These are phyloP conservation scores for Alternaria gaisen DNA, from an alignment of 2,329 filamentous ascomycete genomes.

Conservation along the genomic window DNA sequence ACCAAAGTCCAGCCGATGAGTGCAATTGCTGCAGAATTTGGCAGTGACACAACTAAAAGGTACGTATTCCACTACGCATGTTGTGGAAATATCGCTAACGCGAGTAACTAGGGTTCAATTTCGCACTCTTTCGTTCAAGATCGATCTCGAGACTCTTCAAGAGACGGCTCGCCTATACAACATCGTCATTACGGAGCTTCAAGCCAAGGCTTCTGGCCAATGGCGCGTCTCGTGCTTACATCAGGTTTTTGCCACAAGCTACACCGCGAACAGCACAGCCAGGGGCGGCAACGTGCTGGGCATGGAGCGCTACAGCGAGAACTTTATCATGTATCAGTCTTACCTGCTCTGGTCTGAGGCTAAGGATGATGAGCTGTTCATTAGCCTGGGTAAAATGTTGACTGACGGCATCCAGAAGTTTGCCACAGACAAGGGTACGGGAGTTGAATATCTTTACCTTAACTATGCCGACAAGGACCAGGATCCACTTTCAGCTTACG, in stretches of 20 bases:
- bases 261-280: constrained; percentile 23
- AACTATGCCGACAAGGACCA: constrained; percentile 48
- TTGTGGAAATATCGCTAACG: neutral
- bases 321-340: constrained; percentile 30
- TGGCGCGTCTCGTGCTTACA: constrained; percentile 29
- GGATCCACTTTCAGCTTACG: constrained; percentile 54
- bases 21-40: neutral
- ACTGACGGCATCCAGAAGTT: constrained; percentile 18
- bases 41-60: constrained; percentile 1
- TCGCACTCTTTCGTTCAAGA: neutral
- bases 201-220: constrained; percentile 1
- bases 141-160: neutral
- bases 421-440: constrained; percentile 11
- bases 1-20: neutral
- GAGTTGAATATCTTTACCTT: constrained; percentile 30
- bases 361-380: constrained; percentile 11
- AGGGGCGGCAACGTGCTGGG: constrained; percentile 37
- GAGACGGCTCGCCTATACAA: neutral
- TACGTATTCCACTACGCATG: neutral
- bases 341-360: constrained; percentile 20
- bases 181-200: neutral
- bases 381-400: constrained; percentile 15
- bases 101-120: constrained; percentile 1
- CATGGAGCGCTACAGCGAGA: constrained; percentile 23
- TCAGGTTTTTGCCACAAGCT: constrained; percentile 24